phyloP scores from a whole-genome alignment of 2,329 filamentous ascomycete species.

The Amauroascus niger region DNA sequence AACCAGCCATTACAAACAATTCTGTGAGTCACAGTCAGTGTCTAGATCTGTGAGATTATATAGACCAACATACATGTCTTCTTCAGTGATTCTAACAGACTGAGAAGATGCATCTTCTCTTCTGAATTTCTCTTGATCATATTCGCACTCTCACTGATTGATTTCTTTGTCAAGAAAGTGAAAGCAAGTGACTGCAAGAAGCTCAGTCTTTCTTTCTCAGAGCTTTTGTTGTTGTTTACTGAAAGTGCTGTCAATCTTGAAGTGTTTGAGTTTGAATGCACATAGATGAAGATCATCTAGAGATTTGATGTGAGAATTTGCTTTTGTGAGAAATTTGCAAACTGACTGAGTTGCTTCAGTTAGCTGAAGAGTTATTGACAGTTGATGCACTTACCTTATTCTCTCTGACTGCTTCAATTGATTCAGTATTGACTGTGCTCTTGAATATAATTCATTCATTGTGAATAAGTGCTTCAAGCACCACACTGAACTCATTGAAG shows the following conservation, averaged over 20 bases:
- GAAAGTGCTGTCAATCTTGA: not conserved
- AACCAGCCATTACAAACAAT: constrained; percentile 10
- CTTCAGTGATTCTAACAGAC: not conserved
- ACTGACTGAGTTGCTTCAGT: constrained; percentile 1
- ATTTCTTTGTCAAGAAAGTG: constrained; percentile 7
- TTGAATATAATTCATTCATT: constrained; percentile 9
- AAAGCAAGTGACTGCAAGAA: constrained; percentile 8
- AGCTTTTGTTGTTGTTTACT: not conserved
- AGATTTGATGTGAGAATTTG: not conserved
- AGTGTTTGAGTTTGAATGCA: constrained; percentile 5
- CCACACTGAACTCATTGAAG: constrained; percentile 1
- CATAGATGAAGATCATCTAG: not conserved
- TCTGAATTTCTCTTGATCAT: not conserved
- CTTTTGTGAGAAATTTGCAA: constrained; percentile 4
- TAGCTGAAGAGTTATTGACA: not conserved
- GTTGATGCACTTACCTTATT: constrained; percentile 5
- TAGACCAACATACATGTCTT: constrained; percentile 8
- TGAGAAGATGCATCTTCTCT: not conserved
- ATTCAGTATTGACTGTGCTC: constrained; percentile 1
- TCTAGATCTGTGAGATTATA: not conserved
- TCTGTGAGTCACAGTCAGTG: not conserved
- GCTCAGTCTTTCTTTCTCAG: constrained; percentile 3
- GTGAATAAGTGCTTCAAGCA: constrained; percentile 1
- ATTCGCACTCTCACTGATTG: constrained; percentile 8
- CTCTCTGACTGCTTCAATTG: constrained; percentile 1